Evolutionary conservation across 176 grass and related monocot genomes (phyloP).

Genomic region (Olyra latifolia): DNA sequence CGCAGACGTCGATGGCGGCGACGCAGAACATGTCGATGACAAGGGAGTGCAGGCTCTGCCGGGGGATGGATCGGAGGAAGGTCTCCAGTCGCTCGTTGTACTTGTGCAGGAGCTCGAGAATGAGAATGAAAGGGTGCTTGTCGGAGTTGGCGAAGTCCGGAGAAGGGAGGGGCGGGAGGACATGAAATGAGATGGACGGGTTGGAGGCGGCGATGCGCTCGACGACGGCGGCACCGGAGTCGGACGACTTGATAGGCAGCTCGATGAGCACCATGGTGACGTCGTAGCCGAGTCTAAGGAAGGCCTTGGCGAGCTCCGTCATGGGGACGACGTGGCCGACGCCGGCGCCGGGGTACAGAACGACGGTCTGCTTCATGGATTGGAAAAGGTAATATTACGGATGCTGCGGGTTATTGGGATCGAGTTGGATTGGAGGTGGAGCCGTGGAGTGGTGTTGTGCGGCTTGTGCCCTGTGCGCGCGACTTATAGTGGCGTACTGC

Average conservation of each 20-base stretch:
- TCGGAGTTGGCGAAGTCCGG: background rate
- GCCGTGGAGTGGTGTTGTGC: no score
- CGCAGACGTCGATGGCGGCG: slow-evolving; percentile 9
- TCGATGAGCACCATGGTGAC: no score
- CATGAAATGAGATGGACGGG: background rate
- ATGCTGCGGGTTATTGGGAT: no score
- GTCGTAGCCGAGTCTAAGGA: background rate
- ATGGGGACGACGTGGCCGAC: background rate
- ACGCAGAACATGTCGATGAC: no score
- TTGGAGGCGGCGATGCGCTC: background rate
- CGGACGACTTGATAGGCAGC: no score
- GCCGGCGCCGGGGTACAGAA: background rate
- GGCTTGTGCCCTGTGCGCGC: no score
- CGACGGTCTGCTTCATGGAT: slow-evolving; percentile 2
- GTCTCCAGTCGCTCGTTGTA: background rate
- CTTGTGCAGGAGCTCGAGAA: background rate
- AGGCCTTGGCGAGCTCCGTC: background rate
- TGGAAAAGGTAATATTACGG: no score
- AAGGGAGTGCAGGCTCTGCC: slow-evolving; percentile 7
- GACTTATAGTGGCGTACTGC: background rate
- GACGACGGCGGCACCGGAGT: background rate
- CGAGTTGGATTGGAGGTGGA: background rate
- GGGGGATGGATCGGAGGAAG: slow-evolving; percentile 22
- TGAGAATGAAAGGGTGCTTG: background rate
- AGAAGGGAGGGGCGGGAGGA: background rate